A percentile compares a stretch with the other conserved stretches of the same genome.
Conservation (phyloP, 2,329 filamentous ascomycete genomes). For the Waltergamsia citrina region DNA sequence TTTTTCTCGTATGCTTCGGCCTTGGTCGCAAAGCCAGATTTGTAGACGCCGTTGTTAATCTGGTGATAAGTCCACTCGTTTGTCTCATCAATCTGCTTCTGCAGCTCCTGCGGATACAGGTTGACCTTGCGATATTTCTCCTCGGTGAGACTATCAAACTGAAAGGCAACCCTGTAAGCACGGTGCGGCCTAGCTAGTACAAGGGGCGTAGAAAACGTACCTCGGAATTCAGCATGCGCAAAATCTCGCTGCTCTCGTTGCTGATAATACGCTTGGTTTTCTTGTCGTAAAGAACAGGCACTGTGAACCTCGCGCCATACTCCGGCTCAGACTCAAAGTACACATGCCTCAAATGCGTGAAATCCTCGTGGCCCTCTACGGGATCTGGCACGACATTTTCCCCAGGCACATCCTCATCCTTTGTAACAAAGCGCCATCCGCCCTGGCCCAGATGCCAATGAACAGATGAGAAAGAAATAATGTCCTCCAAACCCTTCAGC, state of each 20-base stretch:
- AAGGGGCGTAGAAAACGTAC: slow-evolving; percentile 27
- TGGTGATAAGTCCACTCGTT: slow-evolving; percentile 73
- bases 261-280: slow-evolving; percentile 68
- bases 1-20: slow-evolving; percentile 75
- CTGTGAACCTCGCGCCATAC: slow-evolving; percentile 75
- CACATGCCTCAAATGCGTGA: slow-evolving; percentile 63
- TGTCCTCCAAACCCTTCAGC: slow-evolving; percentile 84
- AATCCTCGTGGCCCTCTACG: slow-evolving; percentile 59
- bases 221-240: slow-evolving; percentile 76
- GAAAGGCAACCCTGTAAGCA: no score
- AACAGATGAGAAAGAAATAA: slow-evolving; percentile 71
- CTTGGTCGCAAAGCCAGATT: slow-evolving; percentile 75
- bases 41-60: slow-evolving; percentile 66
- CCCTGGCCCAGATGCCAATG: slow-evolving; percentile 76
- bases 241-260: slow-evolving; percentile 89
- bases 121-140: slow-evolving; percentile 50
- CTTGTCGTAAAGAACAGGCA: slow-evolving; percentile 79
- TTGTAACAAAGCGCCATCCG: slow-evolving; percentile 74
- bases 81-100: slow-evolving; percentile 60
- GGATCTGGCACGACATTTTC: slow-evolving; percentile 59
- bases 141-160: slow-evolving; percentile 64
- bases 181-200: neutral
- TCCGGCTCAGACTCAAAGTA: slow-evolving; percentile 68
- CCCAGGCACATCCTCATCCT: slow-evolving; percentile 41
- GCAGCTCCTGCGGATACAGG: slow-evolving; percentile 59